These are phyloP conservation scores for Gaeumannomyces tritici DNA, from an alignment of 2,329 filamentous ascomycete genomes.

Conservation along the genomic window DNA sequence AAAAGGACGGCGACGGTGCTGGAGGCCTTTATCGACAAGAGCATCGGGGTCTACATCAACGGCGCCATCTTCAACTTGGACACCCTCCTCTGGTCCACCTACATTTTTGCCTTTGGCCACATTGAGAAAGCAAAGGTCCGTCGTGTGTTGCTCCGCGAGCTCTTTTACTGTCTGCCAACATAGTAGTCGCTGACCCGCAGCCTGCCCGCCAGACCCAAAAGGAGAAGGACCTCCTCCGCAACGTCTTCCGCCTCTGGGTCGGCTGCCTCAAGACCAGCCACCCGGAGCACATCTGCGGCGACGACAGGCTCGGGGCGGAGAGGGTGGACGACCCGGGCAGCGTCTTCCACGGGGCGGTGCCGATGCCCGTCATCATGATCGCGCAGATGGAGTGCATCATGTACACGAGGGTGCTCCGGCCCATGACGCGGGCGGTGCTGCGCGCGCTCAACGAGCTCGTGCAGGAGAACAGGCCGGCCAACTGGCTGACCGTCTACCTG, in stretches of 20 bases:
- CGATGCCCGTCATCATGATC: slow-evolving; percentile 13
- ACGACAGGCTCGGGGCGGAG: slow-evolving; percentile 12
- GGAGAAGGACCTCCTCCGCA: slow-evolving; percentile 9
- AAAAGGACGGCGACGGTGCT: not conserved
- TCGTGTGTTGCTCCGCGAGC: not conserved
- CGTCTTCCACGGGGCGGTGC: slow-evolving; percentile 8
- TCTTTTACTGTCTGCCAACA: too few relatives aligned
- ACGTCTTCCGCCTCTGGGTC: slow-evolving; percentile 13
- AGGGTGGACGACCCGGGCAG: slow-evolving; percentile 7
- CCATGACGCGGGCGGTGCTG: slow-evolving; percentile 12
- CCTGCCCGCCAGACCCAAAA: slow-evolving; percentile 6
- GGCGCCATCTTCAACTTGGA: not conserved
- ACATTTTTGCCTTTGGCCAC: not conserved
- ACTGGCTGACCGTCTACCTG: slow-evolving; percentile 15
- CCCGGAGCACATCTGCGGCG: slow-evolving; percentile 10
- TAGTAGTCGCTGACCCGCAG: too few relatives aligned
- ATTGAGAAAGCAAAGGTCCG: not conserved
- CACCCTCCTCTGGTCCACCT: not conserved
- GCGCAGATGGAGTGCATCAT: slow-evolving; percentile 16
- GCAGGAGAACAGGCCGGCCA: slow-evolving; percentile 11
- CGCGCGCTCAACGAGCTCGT: slow-evolving; percentile 13
- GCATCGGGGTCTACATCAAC: not conserved
- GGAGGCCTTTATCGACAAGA: not conserved
- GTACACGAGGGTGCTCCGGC: slow-evolving; percentile 11
- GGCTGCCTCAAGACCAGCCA: slow-evolving; percentile 13